Conservation (phyloP, 2,329 filamentous ascomycete species). For the Cytospora schulzeri region DNA sequence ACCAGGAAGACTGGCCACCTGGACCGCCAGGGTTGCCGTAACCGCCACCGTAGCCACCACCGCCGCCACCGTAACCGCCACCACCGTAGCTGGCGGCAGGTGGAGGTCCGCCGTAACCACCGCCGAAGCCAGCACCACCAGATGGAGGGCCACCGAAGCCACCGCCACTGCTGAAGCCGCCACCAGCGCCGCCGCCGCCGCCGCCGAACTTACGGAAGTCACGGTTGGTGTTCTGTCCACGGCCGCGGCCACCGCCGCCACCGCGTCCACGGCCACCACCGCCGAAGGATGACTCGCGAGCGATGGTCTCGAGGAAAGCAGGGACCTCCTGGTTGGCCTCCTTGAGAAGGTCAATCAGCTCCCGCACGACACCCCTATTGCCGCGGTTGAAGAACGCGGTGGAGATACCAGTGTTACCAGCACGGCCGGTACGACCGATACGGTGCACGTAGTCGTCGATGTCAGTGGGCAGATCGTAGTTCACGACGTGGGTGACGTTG, state of each 20-base stretch:
- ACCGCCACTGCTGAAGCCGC: slow-evolving; percentile 48
- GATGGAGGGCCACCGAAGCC: slow-evolving; percentile 43
- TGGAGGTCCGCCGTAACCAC: slow-evolving; percentile 44
- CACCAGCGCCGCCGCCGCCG: slow-evolving; percentile 52
- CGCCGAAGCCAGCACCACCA: slow-evolving; percentile 42
- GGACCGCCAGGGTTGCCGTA: slow-evolving; percentile 71
- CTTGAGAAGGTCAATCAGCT: slow-evolving; percentile 96
- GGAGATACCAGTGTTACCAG: slow-evolving; percentile 96
- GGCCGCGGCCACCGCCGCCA: slow-evolving; percentile 68
- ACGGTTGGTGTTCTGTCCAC: slow-evolving; percentile 72
- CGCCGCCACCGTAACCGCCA: slow-evolving; percentile 43
- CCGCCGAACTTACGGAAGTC: slow-evolving; percentile 85
- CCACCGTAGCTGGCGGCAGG: slow-evolving; percentile 38
- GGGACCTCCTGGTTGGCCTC: slow-evolving; percentile 98
- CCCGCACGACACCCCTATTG: slow-evolving; percentile 95
- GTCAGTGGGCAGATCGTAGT: slow-evolving; percentile 98
- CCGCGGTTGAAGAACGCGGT: slow-evolving; percentile 99
- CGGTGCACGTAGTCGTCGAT: slow-evolving; percentile 99
- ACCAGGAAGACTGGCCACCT: slow-evolving; percentile 70
- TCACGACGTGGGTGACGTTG: slow-evolving; percentile 95
- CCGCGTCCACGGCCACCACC: slow-evolving; percentile 65
- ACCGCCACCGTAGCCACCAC: slow-evolving; percentile 54
- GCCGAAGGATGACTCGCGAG: slow-evolving; percentile 87
- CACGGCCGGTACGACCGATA: slow-evolving; percentile 99
- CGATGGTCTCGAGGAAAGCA: slow-evolving; percentile 92